A percentile compares a stretch with the other conserved stretches of the same genome.
Conservation (phyloP, 2,329 filamentous ascomycete species). For the Lasiodiplodia theobromae region DNA sequence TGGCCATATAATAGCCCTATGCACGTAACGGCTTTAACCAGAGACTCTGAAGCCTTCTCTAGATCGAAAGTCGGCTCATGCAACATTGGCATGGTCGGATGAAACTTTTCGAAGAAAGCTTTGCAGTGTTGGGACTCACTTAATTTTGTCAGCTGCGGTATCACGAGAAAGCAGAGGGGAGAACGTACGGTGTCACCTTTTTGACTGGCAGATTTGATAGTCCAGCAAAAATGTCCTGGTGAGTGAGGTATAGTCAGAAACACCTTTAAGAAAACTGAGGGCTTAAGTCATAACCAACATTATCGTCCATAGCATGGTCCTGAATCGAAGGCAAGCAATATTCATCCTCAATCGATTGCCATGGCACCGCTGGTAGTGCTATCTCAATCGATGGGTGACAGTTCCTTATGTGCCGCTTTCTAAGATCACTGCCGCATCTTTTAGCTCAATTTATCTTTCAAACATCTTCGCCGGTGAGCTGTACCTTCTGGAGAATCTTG, state of each 20-base stretch:
- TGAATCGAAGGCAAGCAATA: neutral
- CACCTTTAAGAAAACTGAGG: neutral
- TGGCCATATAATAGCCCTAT: neutral
- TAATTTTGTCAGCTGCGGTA: too few relatives aligned
- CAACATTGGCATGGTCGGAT: neutral
- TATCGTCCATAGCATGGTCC: neutral
- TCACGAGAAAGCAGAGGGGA: too few relatives aligned
- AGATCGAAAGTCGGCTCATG: conserved; percentile 6
- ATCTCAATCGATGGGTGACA: conserved; percentile 10
- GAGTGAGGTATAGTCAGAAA: neutral
- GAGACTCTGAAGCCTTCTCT: neutral
- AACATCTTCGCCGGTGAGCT: neutral
- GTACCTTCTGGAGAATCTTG: conserved; percentile 6
- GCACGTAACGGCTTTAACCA: neutral
- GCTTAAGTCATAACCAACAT: neutral
- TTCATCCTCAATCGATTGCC: conserved; percentile 10
- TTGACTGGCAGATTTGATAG: neutral
- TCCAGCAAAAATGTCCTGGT: neutral
- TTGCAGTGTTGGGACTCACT: neutral
- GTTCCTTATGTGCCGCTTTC: conserved; percentile 3
- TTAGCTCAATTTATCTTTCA: fast-evolving
- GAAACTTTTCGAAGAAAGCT: conserved; percentile 1
- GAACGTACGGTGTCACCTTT: neutral
- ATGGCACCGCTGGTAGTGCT: neutral
- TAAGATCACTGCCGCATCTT: neutral